Evolutionary conservation across 441 rosid genomes (phyloP), one percentile per base, ranked within the genome.

Genomic region (Croton laevigatus): DNA sequence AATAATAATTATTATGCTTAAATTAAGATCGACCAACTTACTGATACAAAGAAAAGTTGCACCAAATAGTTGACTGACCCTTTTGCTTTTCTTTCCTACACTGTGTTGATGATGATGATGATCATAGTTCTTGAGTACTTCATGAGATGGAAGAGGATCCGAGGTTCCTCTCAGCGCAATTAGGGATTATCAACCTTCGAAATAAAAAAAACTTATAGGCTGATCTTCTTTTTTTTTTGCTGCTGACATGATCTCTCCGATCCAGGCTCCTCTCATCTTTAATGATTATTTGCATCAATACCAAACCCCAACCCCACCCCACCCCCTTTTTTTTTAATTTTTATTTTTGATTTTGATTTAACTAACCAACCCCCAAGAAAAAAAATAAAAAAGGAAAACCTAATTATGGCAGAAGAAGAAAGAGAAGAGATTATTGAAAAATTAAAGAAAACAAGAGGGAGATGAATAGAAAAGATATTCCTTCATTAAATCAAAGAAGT

Each of bases 111-210:
- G 70, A 62, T 46, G 74, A 44, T 69, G 75, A 67, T 40, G 68
- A 62, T 61, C 68, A 59, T 58, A 37, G 27, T 71, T 45, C 44
- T 6, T 40, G 62, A 23, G 57, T 42, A 48, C 14, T 52, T 37
- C 66, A 79, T 75, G 81, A 85, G 78, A 82, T 76, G 80, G 66
- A 79, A 81, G 73, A 72, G 85, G 90, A 86, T 88, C 93, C 86
- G 93, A 88, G 90, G 88, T 85, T 88, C 89, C 86, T 84, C 89
- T 86, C 90, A 84, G 93, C 83, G 89, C 89, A 88, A 80, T 66
- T 59, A 14, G 52, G 36, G 55, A 20, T 71, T 75, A 5, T 57
- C 10, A 58, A 74, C 85, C 76, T 53, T 75, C 57, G 59, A 60
- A 55, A 73, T 74, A 83, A 80, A 49, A 49, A 82, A 81, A 81